Evolutionary conservation across 169 alveolate genomes (phyloP), one percentile per base, ranked within the genome.

Genomic region (Plasmodium vinckei): DNA sequence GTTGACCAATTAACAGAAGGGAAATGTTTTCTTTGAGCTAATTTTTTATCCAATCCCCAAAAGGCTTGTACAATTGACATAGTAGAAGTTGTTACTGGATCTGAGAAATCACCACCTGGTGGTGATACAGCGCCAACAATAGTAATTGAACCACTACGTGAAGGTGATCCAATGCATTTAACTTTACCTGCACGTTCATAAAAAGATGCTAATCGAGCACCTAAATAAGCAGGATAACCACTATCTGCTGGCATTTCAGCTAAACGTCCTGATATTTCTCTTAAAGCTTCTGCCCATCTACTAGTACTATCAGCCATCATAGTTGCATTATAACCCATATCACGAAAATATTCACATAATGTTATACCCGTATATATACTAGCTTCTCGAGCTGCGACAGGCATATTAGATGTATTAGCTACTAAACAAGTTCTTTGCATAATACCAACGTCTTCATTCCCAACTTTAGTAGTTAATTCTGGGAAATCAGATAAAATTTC

Each of bases 351-450:
- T 94, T 99, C 99, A 39, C 99, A 98, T 10, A 98, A 94, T 13
- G 99, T 98, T 79, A 99, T 98, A 27, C 99, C 99, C 2, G 99
- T 98, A 91, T 97, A 98, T 67, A 98, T 97, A 44, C 99, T 97
- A 57, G 99, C 99, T 94, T 99, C 99, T 94, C 99, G 97, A 21
- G 99, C 99, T 12, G 99, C 99, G 89, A 99, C 99, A 12, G 99
- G 99, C 99, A 99, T 99, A 95, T 99, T 99, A 13, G 99, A 98
- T 23, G 99, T 98, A 93, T 99, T 99, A 61, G 99, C 99, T 61
- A 99, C 99, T 86, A 99, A 94, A 70, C 99, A 98, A 61, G 99
- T 98, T 79, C 99, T 96, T 94, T 98, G 97, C 99, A 99, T 99
- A 89, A 99, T 99, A 72, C 97, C 97, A 77, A 97, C 99, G 19